Percentiles rank a stretch among this genome's conserved stretches.
These are phyloP conservation scores for Huntiella omanensis DNA, from an alignment of 2,329 filamentous ascomycete genomes.

Conservation along the genomic window DNA sequence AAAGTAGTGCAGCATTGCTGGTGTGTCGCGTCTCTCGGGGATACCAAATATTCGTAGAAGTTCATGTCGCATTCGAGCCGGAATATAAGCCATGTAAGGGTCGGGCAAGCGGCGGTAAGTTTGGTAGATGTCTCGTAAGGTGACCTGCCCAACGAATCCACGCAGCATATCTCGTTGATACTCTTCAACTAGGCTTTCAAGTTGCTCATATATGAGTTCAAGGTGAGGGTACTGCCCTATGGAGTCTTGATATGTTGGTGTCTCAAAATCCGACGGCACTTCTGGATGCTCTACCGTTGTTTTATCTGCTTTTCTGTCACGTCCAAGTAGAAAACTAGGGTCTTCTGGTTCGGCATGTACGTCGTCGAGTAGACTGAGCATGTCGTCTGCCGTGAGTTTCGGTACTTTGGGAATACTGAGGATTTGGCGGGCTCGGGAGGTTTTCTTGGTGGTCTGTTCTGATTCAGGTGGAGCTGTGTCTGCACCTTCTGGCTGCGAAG, in stretches of 20 bases:
- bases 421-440: neutral
- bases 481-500: too few relatives aligned
- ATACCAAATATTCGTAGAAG: slow-evolving; percentile 52
- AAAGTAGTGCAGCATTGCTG: slow-evolving; percentile 65
- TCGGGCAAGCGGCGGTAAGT: slow-evolving; percentile 32
- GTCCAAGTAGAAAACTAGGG: slow-evolving; percentile 32
- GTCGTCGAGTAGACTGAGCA: slow-evolving; percentile 34
- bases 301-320: slow-evolving; percentile 32
- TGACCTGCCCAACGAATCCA: slow-evolving; percentile 22
- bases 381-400: slow-evolving; percentile 21
- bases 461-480: neutral
- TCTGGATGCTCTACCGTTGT: slow-evolving; percentile 32
- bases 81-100: slow-evolving; percentile 31
- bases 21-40: slow-evolving; percentile 34
- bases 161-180: slow-evolving; percentile 16
- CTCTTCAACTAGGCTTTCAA: slow-evolving; percentile 23
- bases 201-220: slow-evolving; percentile 19
- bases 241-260: slow-evolving; percentile 25
- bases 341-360: slow-evolving; percentile 26
- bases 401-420: neutral
- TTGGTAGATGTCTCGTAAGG: slow-evolving; percentile 28
- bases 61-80: slow-evolving; percentile 34
- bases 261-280: slow-evolving; percentile 27
- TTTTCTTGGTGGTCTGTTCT: too few relatives aligned
- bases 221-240: slow-evolving; percentile 19